Evolutionary conservation across 371 early-diverging fungal genomes (phyloP), one percentile per base, ranked within the genome.

Genomic region (Mucor lusitanicus): DNA sequence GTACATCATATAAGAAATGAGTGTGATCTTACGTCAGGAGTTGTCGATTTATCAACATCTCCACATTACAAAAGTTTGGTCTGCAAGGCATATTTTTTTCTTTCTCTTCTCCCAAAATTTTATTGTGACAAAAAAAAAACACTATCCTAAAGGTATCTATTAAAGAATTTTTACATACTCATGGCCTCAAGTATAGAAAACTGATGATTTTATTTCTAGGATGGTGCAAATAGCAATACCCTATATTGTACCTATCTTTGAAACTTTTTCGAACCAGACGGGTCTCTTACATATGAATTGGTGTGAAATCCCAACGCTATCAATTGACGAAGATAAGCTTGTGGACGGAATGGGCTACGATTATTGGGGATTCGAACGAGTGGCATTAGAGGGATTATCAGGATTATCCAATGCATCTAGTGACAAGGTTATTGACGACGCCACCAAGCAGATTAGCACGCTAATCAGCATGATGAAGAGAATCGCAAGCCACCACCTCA

Each of bases 371-470:
- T 42, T 39, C 21, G 68, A 68, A 37, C 25, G 69, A 21, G 27
- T 59, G 53, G 60, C 48, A 8, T 48, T 68, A 55, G 69, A 68
- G 48, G 69, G 60, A 15, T 68, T 61, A 15, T 68, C 44, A 6
- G 64, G 64, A 15, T 55, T 58, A 37, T 42, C 17, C 13, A 63
- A 59, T 23, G 64, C 25, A 50, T 48, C 19, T 27, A 40, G 58
- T 33, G 17, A 40, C 54, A 68, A 68, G 60, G 57, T 63, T 17
- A 53, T 68, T 42, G 69, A 68, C 46, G 64, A 63, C 42, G 63
- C 59, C 27, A 21, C 63, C 39, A 64, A 68, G 53, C 69, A 68
- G 30, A 35, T 63, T 46, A n/a, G 25, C 55, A 55, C 12, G 21
- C 25, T 64, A 53, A 54, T 69, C 32, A 23, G 15, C 13, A 69